A percentile compares a stretch with the other conserved stretches of the same genome.
Conservation (phyloP, 1,139 yeast genomes). For the Schwanniomyces etchellsii region DNA sequence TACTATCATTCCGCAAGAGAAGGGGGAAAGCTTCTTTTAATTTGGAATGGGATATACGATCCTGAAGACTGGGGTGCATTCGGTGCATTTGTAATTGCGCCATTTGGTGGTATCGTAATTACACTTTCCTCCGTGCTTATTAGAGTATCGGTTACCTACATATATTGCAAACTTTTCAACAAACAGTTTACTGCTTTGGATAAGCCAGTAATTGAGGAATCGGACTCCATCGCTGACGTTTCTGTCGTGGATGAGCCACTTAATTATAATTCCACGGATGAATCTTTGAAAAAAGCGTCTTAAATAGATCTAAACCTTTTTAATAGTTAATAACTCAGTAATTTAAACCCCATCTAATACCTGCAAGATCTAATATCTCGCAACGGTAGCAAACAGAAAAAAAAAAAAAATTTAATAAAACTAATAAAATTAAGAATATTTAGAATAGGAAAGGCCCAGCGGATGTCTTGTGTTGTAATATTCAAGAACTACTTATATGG, state of each 20-base stretch:
- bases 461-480: no score
- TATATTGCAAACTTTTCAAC: constrained; percentile 33
- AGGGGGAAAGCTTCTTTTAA: constrained; percentile 69
- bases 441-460: no score
- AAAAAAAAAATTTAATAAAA: no score
- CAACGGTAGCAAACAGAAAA: no score
- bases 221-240: constrained; percentile 8
- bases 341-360: no score
- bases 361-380: no score
- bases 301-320: no score
- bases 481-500: no score
- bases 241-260: constrained; percentile 8
- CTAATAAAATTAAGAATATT: no score
- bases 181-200: constrained; percentile 54
- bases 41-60: constrained; percentile 75
- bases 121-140: constrained; percentile 48
- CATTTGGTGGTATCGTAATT: constrained; percentile 68
- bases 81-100: constrained; percentile 92
- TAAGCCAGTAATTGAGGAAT: no score
- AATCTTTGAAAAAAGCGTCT: constrained; percentile 4
- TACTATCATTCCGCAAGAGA: constrained; percentile 66
- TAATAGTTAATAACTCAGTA: no score
- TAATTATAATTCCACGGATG: constrained; percentile 11
- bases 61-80: constrained; percentile 87
- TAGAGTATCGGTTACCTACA: constrained; percentile 38